A percentile compares a stretch with the other conserved stretches of the same genome.
These are phyloP conservation scores for Euptelea pleiosperma DNA, from an alignment of 164 flowering plant species.

Conservation along the genomic window DNA sequence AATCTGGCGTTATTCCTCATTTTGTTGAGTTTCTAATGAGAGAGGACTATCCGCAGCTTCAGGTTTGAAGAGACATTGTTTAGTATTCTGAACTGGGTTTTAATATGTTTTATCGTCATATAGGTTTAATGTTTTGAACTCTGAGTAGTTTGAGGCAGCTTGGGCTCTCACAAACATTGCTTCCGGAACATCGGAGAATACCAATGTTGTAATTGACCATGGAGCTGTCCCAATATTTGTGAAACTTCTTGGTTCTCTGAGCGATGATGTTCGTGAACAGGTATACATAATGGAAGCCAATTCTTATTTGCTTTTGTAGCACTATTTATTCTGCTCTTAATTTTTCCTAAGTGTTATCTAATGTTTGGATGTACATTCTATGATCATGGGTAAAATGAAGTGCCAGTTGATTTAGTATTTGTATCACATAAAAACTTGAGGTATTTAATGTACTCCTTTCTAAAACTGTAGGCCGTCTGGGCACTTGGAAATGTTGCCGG, in stretches of 20 bases:
- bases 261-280: constrained; percentile 78
- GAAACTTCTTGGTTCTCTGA: constrained; percentile 62
- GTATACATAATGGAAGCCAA: constrained; percentile 20
- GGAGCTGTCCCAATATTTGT: constrained; percentile 79
- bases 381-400: neutral
- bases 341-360: too few relatives aligned
- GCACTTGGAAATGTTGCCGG: constrained; percentile 90
- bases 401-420: too few relatives aligned
- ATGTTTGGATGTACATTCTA: neutral
- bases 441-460: neutral
- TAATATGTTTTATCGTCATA: neutral
- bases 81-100: neutral
- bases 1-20: constrained; percentile 81
- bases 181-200: constrained; percentile 70
- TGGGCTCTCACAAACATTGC: constrained; percentile 85
- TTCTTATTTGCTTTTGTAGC: neutral
- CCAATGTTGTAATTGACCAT: constrained; percentile 69
- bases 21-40: constrained; percentile 69
- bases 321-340: too few relatives aligned
- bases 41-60: constrained; percentile 73
- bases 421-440: neutral
- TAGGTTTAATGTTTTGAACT: neutral
- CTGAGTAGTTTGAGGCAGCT: constrained; percentile 73
- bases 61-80: constrained; percentile 35
- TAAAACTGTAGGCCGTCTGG: constrained; percentile 72